Conservation (phyloP, 106 monocot genomes). For the Iris macrosiphon region DNA sequence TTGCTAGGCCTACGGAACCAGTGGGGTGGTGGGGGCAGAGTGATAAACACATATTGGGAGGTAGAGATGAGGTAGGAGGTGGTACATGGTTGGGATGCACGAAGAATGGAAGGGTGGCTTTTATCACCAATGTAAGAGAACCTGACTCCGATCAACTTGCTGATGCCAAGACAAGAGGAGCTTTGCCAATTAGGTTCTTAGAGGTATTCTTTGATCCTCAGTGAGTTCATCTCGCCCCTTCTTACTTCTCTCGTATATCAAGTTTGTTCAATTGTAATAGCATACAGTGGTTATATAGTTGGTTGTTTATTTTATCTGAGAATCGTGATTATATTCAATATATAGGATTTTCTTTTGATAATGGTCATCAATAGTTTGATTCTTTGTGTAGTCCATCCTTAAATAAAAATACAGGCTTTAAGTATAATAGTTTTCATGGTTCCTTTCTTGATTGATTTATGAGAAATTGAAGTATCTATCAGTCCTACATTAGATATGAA, state of each 20-base stretch:
- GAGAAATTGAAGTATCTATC: not conserved
- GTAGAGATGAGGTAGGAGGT: constrained; percentile 66
- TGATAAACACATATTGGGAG: constrained; percentile 59
- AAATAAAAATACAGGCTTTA: too few relatives aligned
- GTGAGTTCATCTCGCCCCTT: not conserved
- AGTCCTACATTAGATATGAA: not conserved
- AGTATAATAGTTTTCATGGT: too few relatives aligned
- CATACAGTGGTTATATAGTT: too few relatives aligned
- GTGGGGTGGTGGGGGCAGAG: constrained; percentile 73
- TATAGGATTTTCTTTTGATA: too few relatives aligned
- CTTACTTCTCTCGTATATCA: not conserved
- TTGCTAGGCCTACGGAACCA: constrained; percentile 71
- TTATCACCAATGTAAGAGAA: constrained; percentile 82
- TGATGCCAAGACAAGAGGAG: constrained; percentile 56
- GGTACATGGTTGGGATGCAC: constrained; percentile 96
- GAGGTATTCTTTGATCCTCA: constrained; percentile 27
- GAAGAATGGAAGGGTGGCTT: constrained; percentile 68
- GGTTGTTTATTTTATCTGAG: too few relatives aligned
- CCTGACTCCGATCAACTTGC: constrained; percentile 35
- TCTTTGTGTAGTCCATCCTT: too few relatives aligned
- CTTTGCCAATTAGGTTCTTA: constrained; percentile 66
- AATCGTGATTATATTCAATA: too few relatives aligned
- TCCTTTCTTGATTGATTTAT: too few relatives aligned
- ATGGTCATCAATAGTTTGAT: too few relatives aligned
- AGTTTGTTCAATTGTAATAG: not conserved